Conservation (phyloP, 176 grass and related monocot genomes). For the Avena eriantha region DNA sequence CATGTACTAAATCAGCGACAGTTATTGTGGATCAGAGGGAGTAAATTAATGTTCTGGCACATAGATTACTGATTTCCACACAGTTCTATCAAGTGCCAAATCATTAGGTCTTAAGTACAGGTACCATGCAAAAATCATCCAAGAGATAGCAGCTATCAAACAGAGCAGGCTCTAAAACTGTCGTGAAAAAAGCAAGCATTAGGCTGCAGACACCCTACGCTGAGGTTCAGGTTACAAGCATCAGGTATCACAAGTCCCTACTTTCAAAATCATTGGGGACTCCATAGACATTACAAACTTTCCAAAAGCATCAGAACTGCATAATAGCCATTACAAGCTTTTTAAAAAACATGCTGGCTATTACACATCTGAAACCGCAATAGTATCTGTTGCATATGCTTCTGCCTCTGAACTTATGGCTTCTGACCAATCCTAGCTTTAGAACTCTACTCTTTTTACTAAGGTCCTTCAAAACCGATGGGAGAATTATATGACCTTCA, state of each 20-base stretch:
- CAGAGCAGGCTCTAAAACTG: too few species aligned
- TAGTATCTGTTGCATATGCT: constrained; percentile 14
- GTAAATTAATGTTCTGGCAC: too few species aligned
- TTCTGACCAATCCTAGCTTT: not conserved
- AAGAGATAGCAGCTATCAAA: too few species aligned
- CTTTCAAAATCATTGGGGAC: not conserved
- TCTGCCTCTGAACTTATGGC: not conserved
- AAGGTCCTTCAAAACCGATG: not conserved
- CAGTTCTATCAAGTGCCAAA: not conserved
- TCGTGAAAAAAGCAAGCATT: too few species aligned
- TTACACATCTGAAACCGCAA: not conserved
- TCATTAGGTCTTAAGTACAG: not conserved
- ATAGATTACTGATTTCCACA: not conserved
- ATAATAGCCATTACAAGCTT: not conserved
- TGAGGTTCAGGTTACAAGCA: not conserved
- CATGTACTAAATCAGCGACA: too few species aligned
- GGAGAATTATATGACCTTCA: not conserved
- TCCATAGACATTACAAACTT: not conserved
- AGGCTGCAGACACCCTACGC: not conserved
- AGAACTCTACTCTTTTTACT: not conserved
- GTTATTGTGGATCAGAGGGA: too few species aligned
- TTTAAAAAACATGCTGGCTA: not conserved
- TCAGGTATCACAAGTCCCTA: not conserved
- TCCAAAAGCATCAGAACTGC: not conserved
- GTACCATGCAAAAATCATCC: not conserved